These are phyloP conservation scores for Ceratonia siliqua DNA, from an alignment of 306 rosid genomes.

Conservation along the genomic window DNA sequence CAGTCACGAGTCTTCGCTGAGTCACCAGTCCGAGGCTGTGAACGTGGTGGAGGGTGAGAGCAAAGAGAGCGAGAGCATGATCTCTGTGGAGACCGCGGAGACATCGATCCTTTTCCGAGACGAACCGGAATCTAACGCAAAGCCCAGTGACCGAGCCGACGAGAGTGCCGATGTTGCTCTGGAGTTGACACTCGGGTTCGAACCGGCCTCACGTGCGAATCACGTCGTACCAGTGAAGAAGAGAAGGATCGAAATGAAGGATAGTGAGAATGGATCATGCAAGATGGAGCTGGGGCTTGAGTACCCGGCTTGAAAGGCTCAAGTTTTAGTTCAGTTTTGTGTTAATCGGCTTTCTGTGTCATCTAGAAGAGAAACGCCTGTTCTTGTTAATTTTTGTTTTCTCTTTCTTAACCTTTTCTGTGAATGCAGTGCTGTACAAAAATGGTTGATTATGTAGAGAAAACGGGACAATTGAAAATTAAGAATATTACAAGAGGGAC, in stretches of 20 bases:
- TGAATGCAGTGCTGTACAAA: slow-evolving; percentile 38
- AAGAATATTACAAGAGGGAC: not conserved
- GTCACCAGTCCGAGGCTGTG: slow-evolving; percentile 79
- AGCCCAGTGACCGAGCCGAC: not conserved
- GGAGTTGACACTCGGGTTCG: slow-evolving; percentile 76
- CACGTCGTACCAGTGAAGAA: slow-evolving; percentile 84
- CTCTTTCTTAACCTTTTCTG: not conserved
- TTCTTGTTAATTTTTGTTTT: not conserved
- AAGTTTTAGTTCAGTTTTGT: slow-evolving; percentile 44
- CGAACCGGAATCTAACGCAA: slow-evolving; percentile 53
- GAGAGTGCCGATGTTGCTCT: slow-evolving; percentile 50
- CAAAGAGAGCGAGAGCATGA: slow-evolving; percentile 76
- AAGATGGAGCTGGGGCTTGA: slow-evolving; percentile 55
- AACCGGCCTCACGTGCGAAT: slow-evolving; percentile 52
- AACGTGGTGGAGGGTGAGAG: slow-evolving; percentile 62
- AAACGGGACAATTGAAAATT: slow-evolving; percentile 6
- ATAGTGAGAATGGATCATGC: slow-evolving; percentile 21
- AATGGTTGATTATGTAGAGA: slow-evolving; percentile 26
- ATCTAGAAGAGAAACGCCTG: slow-evolving; percentile 28
- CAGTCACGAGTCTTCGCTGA: slow-evolving; percentile 87
- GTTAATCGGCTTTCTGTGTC: slow-evolving; percentile 34
- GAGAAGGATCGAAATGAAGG: slow-evolving; percentile 51
- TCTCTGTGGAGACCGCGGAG: slow-evolving; percentile 70
- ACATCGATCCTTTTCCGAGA: slow-evolving; percentile 45
- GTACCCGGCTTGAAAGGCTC: slow-evolving; percentile 39